These are phyloP conservation scores for Myrica gale DNA, from an alignment of 306 rosid species.

Conservation along the genomic window DNA sequence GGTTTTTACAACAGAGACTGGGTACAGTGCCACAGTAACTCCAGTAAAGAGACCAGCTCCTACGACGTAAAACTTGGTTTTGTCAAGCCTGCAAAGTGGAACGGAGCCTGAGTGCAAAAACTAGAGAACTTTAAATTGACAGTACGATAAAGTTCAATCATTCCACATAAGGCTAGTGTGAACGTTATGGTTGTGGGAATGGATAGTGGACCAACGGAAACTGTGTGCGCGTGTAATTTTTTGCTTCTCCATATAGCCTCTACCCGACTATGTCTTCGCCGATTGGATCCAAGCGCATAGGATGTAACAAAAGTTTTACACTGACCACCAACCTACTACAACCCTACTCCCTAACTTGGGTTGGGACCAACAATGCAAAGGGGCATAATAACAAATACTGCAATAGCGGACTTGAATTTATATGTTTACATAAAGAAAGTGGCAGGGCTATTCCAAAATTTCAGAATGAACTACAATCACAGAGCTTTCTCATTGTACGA, in stretches of 20 bases:
- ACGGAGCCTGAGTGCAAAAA: slow-evolving; percentile 23
- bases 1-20: slow-evolving; percentile 84
- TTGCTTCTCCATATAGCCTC: not conserved
- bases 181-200: not conserved
- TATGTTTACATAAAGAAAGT: not conserved
- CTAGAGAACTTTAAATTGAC: slow-evolving; percentile 18
- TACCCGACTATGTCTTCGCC: not conserved
- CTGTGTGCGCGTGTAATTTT: not conserved
- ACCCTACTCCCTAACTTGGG: not conserved
- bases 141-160: not conserved
- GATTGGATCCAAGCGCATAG: not conserved
- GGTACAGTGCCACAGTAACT: slow-evolving; percentile 77
- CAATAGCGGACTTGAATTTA: not conserved
- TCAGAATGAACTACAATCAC: not conserved
- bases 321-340: not conserved
- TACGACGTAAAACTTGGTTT: slow-evolving; percentile 69
- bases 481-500: not conserved
- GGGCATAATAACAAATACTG: not conserved
- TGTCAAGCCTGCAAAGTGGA: slow-evolving; percentile 71
- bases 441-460: not conserved
- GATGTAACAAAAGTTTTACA: not conserved
- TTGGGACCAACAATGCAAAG: not conserved
- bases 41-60: slow-evolving; percentile 94
- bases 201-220: not conserved
- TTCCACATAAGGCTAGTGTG: not conserved